A percentile compares a stretch with the other conserved stretches of the same genome.
phyloP scores from a whole-genome alignment of 2,329 filamentous ascomycete genomes.

The Blumeria hordei region DNA sequence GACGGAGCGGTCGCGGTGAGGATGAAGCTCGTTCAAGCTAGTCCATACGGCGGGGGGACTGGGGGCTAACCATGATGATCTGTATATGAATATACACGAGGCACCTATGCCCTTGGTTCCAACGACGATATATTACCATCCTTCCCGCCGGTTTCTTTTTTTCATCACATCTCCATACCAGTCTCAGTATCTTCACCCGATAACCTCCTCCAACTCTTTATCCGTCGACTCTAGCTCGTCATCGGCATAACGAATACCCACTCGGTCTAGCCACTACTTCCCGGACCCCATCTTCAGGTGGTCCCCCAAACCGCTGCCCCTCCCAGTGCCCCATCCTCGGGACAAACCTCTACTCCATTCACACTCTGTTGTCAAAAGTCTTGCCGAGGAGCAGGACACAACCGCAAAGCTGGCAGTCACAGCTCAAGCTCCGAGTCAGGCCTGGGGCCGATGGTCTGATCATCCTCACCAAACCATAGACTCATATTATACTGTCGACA shows the following conservation, averaged over 20 bases:
- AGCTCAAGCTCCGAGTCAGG: conserved; percentile 21
- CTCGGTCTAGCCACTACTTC: background rate
- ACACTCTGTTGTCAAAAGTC: conserved; percentile 6
- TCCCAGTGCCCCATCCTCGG: background rate
- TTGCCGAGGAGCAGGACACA: conserved; percentile 15
- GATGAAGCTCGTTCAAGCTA: background rate
- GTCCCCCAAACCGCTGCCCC: background rate
- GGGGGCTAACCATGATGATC: conserved; percentile 5
- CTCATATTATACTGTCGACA: conserved; percentile 18
- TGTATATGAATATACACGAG: conserved; percentile 11
- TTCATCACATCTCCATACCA: conserved; percentile 3
- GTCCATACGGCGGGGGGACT: background rate
- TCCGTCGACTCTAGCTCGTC: background rate
- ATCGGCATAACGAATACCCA: background rate
- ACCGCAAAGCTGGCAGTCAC: conserved; percentile 23
- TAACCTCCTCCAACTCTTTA: background rate
- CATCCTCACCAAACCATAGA: conserved; percentile 14
- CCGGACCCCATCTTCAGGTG: background rate
- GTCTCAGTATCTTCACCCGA: background rate
- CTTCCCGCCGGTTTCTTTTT: too few relatives aligned
- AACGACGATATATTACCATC: conserved; percentile 2
- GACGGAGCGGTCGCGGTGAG: background rate
- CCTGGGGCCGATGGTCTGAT: conserved; percentile 30
- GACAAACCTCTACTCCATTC: background rate
- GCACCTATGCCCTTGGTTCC: background rate